Percentiles rank a stretch among this genome's conserved stretches.
phyloP scores from a whole-genome alignment of 305 asterid genomes.

The Rubia occidens region DNA sequence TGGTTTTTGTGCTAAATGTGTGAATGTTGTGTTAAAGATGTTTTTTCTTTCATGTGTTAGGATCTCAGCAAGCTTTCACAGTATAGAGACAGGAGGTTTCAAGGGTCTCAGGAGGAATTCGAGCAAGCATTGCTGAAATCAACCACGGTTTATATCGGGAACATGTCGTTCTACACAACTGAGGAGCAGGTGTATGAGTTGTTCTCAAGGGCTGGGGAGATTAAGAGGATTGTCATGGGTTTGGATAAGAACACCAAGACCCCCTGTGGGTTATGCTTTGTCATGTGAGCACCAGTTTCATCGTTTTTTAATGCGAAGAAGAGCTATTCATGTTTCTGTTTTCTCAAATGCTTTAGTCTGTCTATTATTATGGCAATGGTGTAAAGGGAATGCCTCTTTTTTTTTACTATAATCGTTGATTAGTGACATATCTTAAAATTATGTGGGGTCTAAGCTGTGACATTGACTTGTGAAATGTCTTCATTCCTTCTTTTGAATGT shows the following conservation, averaged over 20 bases:
- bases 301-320: neutral
- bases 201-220: slow-evolving; percentile 86
- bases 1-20: neutral
- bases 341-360: too few species aligned
- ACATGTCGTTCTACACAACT: slow-evolving; percentile 91
- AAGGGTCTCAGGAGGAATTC: slow-evolving; percentile 83
- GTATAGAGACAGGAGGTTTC: slow-evolving; percentile 85
- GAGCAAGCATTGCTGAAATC: slow-evolving; percentile 68
- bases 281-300: slow-evolving; percentile 40
- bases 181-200: slow-evolving; percentile 97
- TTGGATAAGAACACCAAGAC: slow-evolving; percentile 89
- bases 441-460: neutral
- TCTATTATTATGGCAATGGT: neutral
- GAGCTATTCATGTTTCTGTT: neutral
- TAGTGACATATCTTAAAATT: neutral
- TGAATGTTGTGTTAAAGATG: neutral
- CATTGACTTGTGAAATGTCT: neutral
- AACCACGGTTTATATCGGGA: slow-evolving; percentile 69
- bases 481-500: neutral
- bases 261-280: slow-evolving; percentile 95
- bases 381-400: neutral
- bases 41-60: slow-evolving; percentile 23
- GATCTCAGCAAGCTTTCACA: slow-evolving; percentile 82
- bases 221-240: slow-evolving; percentile 90
- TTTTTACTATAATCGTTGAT: neutral